phyloP scores from a whole-genome alignment of 148 eudicot genomes.

The Amaranthus cruentus region DNA sequence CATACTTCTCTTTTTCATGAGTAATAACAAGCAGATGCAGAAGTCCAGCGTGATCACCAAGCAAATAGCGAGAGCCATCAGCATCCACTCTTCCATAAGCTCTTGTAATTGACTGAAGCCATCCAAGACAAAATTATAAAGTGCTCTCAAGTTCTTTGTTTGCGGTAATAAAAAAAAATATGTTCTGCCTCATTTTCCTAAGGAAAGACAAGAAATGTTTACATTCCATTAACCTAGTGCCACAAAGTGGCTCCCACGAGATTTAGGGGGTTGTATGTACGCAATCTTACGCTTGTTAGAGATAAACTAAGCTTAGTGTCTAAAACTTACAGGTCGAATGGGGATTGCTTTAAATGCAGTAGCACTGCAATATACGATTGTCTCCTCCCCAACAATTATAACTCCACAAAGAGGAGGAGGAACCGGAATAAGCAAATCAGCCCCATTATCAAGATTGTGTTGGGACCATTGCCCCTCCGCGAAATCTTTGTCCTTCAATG shows the following conservation, averaged over 20 bases:
- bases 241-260: too few species aligned
- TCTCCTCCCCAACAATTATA: constrained; percentile 92
- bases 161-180: background rate
- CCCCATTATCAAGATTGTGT: constrained; percentile 88
- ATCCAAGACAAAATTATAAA: constrained; percentile 10
- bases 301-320: background rate
- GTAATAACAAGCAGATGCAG: constrained; percentile 94
- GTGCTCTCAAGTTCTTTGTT: background rate
- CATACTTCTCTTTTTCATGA: constrained; percentile 92
- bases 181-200: background rate
- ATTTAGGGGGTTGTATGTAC: too few species aligned
- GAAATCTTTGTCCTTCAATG: constrained; percentile 86
- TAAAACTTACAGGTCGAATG: constrained; percentile 69
- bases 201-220: background rate
- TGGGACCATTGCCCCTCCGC: constrained; percentile 88
- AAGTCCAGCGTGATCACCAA: constrained; percentile 94
- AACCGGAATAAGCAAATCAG: constrained; percentile 88
- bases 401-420: constrained; percentile 98
- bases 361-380: constrained; percentile 92
- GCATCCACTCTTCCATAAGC: constrained; percentile 98
- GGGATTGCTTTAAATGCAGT: constrained; percentile 92
- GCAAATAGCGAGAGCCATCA: constrained; percentile 93
- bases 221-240: too few species aligned
- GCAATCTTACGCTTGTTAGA: too few species aligned
- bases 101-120: constrained; percentile 74